A percentile compares a stretch with the other conserved stretches of the same genome.
Evolutionary conservation across 2,329 filamentous ascomycete species (phyloP).

Genomic region (Monosporascus sp.): DNA sequence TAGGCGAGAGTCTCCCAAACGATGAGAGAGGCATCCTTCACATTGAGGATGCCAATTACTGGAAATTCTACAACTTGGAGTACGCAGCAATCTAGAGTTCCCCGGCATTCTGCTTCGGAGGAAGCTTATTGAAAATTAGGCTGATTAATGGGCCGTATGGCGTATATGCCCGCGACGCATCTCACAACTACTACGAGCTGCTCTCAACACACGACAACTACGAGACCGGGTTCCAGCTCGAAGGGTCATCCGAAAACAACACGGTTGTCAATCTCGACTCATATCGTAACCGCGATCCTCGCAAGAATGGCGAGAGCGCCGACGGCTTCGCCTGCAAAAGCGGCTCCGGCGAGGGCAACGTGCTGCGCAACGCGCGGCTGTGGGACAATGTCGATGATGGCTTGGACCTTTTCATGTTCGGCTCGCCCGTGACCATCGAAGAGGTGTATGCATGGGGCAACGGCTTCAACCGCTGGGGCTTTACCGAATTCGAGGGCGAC

Average conservation of each 20-base stretch:
- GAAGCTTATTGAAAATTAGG: not conserved
- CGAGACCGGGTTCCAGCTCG: conserved; percentile 29
- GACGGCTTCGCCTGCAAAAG: conserved; percentile 44
- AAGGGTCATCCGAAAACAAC: conserved; percentile 29
- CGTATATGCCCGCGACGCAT: conserved; percentile 29
- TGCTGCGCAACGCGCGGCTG: conserved; percentile 37
- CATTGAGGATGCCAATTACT: conserved; percentile 38
- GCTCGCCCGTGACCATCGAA: conserved; percentile 33
- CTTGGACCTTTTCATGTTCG: conserved; percentile 37
- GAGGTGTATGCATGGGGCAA: conserved; percentile 40
- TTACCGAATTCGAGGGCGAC: conserved; percentile 36
- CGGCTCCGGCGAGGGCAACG: conserved; percentile 39
- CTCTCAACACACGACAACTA: conserved; percentile 32
- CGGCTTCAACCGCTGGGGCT: conserved; percentile 38
- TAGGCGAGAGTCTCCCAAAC: conserved; percentile 33
- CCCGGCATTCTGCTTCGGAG: no score
- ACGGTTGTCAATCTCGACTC: conserved; percentile 37
- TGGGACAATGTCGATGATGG: conserved; percentile 49
- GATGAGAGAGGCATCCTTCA: conserved; percentile 41
- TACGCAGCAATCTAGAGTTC: not conserved
- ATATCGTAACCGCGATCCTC: conserved; percentile 38
- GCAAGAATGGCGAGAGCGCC: conserved; percentile 46
- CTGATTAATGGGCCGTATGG: conserved; percentile 33
- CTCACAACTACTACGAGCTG: conserved; percentile 31
- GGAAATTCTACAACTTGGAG: conserved; percentile 37